These are phyloP conservation scores for Serendipita sp. DNA, from an alignment of 1,284 basidiomycete genomes.

Conservation along the genomic window DNA sequence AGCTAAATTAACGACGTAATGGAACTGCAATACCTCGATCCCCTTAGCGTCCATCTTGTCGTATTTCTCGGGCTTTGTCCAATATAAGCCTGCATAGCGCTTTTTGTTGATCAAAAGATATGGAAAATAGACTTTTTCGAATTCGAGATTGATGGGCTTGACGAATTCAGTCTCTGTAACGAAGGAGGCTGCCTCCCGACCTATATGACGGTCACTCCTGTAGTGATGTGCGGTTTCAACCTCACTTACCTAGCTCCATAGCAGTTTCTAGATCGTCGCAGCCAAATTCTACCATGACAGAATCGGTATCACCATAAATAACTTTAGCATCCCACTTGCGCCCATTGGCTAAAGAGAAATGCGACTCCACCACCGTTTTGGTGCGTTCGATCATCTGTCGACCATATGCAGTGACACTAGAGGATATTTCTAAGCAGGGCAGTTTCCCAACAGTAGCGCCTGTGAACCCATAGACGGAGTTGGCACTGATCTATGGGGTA, in stretches of 20 bases:
- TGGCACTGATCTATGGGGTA: conserved; percentile 68
- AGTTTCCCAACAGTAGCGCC: conserved; percentile 91
- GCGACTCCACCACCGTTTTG: conserved; percentile 77
- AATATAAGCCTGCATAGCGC: conserved; percentile 90
- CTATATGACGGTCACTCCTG: conserved; percentile 26
- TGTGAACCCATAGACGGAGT: conserved; percentile 95
- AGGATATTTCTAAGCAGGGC: conserved; percentile 86
- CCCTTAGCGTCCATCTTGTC: conserved; percentile 99
- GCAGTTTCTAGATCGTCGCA: conserved; percentile 70
- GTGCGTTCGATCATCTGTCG: conserved; percentile 96
- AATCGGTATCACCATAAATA: conserved; percentile 95
- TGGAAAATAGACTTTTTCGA: conserved; percentile 96
- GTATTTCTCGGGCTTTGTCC: conserved; percentile 85
- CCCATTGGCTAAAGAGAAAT: conserved; percentile 77
- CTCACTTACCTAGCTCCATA: conserved; percentile 68
- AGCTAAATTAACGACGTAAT: not conserved
- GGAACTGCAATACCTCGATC: conserved; percentile 59
- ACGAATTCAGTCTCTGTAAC: conserved; percentile 79
- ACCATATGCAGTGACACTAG: conserved; percentile 84
- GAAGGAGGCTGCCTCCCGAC: conserved; percentile 85
- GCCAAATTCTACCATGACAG: conserved; percentile 93
- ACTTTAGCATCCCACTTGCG: conserved; percentile 77
- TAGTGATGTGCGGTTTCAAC: conserved; percentile 1
- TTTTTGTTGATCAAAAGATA: conserved; percentile 96
- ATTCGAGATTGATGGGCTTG: conserved; percentile 92